These are phyloP conservation scores for Lodderomyces orthopsilosis DNA, from an alignment of 1,139 yeast species.

Conservation along the genomic window DNA sequence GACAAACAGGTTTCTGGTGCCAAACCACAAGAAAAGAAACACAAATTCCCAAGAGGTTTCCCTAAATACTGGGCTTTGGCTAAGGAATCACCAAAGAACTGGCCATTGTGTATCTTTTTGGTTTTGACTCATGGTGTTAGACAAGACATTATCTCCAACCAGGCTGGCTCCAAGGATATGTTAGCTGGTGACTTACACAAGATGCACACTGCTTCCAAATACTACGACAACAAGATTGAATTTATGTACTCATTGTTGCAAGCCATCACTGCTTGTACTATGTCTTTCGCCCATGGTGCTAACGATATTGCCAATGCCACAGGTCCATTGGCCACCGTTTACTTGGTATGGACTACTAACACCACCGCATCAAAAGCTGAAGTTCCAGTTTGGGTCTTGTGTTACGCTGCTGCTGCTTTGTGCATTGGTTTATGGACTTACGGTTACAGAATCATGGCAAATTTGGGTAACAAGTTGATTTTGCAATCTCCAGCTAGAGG, in stretches of 20 bases:
- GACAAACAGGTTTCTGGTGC: slow-evolving; percentile 1
- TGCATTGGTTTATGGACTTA: slow-evolving; percentile 72
- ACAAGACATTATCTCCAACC: slow-evolving; percentile 58
- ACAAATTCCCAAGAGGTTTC: slow-evolving; percentile 29
- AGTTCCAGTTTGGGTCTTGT: slow-evolving; percentile 71
- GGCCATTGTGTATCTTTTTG: slow-evolving; percentile 53
- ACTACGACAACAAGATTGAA: slow-evolving; percentile 71
- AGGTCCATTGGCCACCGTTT: slow-evolving; percentile 71
- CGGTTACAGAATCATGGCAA: slow-evolving; percentile 69
- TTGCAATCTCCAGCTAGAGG: slow-evolving; percentile 81
- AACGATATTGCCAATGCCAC: slow-evolving; percentile 80
- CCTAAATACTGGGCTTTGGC: slow-evolving; percentile 39
- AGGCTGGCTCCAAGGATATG: slow-evolving; percentile 32
- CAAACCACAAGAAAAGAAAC: not conserved
- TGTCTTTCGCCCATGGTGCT: slow-evolving; percentile 83
- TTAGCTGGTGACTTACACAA: slow-evolving; percentile 43
- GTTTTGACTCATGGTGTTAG: slow-evolving; percentile 58
- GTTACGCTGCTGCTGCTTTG: slow-evolving; percentile 65
- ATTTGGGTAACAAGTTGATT: slow-evolving; percentile 72
- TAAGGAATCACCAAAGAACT: slow-evolving; percentile 47
- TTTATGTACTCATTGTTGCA: slow-evolving; percentile 68
- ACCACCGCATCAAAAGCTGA: slow-evolving; percentile 46
- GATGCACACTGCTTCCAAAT: slow-evolving; percentile 59
- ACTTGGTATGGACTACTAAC: slow-evolving; percentile 59
- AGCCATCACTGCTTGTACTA: slow-evolving; percentile 72